Evolutionary conservation across 2,329 filamentous ascomycete genomes (phyloP), one percentile per base, ranked within the genome.

Genomic region (Fulvia fulva): DNA sequence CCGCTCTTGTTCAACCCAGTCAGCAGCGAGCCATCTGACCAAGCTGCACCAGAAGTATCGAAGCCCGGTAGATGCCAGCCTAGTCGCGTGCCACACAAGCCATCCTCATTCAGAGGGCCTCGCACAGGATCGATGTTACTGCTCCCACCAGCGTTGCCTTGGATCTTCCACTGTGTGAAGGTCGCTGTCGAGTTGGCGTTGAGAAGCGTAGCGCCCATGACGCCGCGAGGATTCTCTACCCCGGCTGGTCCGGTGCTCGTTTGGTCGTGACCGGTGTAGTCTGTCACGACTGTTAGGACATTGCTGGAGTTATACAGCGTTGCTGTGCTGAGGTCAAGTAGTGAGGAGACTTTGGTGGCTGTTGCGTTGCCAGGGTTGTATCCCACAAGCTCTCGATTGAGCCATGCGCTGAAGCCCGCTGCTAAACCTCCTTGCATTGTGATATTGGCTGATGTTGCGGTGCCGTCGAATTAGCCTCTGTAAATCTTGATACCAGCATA

Each of bases 231-330:
- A 16, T 80, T 76, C 6, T 77, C 73, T 7, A 80, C 79, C 0
- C 74, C 76, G 51, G 86, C 86, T 78, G 82, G 74, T 1, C 63
- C 65, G 8, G 73, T 71, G 1, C 74, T 75, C 0, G 78, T 80
- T 23, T 83, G 75, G 49, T 85, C 83, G 65, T 86, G 82, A 7
- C 84, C 84, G 8, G 81, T 83, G 70, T 86, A 80, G 64, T 87
- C 81, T 68, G 83, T 80, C n/a, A 85, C 74, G 2, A 85, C 71
- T 4, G 84, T 77, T 5, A 85, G 73, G 2, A 81, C 69, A 56
- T 83, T 83, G 0, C 76, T 70, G 0, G 64, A 68, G 0, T 65
- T 68, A 0, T 44, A 53, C 16, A 49, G 63, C 59, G 78, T 81
- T 1, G 74, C 76, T 49, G 81, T 81, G 30, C 73, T 67, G 65